Base-by-base conservation (phyloP, 768 basidiomycete genomes). In the Xanthoconium stramineum region DNA sequence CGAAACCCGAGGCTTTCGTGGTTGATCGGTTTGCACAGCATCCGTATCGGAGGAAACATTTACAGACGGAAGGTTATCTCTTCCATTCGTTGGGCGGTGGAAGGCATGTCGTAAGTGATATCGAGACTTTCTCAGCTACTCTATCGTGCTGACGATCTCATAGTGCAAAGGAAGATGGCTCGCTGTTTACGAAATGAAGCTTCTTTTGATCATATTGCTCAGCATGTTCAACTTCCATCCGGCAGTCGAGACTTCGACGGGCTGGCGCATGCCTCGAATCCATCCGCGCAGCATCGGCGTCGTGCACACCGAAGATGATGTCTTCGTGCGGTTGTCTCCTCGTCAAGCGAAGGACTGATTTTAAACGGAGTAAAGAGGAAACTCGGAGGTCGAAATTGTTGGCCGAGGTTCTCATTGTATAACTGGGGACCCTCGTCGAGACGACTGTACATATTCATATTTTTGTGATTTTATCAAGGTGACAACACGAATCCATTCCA, bases 161-260 rank as follows among this genome's bases (percentile, higher is more conserved):
- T 10, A 67, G 65, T 67, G 64, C 58, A 67, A 67, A 17, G 65
- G 65, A 13, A 52, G 66, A 39, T 66, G 64, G 66, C 32, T 68
- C 8, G 58, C 65, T 0, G 11, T 67, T 8, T 67, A 68, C 53
- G 52, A 63, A 19, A 66, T 69, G 0, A 66, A 68, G 45, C 45
- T 52, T 10, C 37, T 57, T 11, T 11, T 55, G 33, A 48, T 66
- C 3, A 63, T 68, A 35, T 44, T 68, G 24, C 42, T 66, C 5
- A 39, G 40, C n/a, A 37, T 3, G 32, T 66, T 66, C 11, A 50
- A 67, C 24, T 46, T 67, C 20, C 46, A n/a, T 33, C 61, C 57
- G 0, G 12, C 30, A 3, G 40, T 0, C 7, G 50, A 55, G 8
- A 32, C 13, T 8, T 37, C 52, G 0, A n/a, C 33, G 2, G 38